These are phyloP conservation scores for Chaetoceros muelleri DNA, from an alignment of 108 stramenopile species.

Conservation along the genomic window DNA sequence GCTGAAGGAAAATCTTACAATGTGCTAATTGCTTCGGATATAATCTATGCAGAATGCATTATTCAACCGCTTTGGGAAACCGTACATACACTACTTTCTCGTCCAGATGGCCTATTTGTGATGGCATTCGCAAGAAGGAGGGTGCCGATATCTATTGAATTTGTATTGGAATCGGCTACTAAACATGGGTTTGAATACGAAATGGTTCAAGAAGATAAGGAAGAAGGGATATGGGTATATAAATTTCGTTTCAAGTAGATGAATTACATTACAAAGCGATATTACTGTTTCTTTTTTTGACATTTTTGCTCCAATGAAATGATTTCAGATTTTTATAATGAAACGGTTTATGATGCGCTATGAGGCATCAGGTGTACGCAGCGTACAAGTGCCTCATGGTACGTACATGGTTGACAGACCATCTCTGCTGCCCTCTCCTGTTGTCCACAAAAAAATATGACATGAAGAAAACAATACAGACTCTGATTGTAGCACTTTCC, in stretches of 20 bases:
- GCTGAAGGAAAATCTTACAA: slow-evolving; percentile 18
- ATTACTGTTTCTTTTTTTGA: neutral
- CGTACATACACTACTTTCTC: slow-evolving; percentile 22
- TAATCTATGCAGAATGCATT: slow-evolving; percentile 42
- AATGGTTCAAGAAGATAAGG: slow-evolving; percentile 17
- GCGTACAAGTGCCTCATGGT: no score
- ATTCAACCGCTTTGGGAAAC: slow-evolving; percentile 52
- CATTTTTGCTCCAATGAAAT: neutral
- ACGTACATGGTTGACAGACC: no score
- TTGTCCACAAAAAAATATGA: no score
- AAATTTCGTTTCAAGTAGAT: slow-evolving; percentile 15
- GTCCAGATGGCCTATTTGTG: slow-evolving; percentile 32
- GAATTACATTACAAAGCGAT: neutral
- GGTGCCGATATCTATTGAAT: slow-evolving; percentile 43
- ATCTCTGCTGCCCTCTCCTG: no score
- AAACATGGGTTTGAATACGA: slow-evolving; percentile 34
- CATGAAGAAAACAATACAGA: no score
- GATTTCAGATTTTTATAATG: no score
- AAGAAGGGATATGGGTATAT: slow-evolving; percentile 38
- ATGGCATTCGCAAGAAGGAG: slow-evolving; percentile 49
- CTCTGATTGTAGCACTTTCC: no score
- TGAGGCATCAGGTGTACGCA: no score
- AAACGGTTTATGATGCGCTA: no score
- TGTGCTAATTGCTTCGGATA: slow-evolving; percentile 46
- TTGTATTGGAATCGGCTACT: slow-evolving; percentile 23